Conservation (phyloP, 441 rosid genomes). For the Bruguiera hainesii region DNA sequence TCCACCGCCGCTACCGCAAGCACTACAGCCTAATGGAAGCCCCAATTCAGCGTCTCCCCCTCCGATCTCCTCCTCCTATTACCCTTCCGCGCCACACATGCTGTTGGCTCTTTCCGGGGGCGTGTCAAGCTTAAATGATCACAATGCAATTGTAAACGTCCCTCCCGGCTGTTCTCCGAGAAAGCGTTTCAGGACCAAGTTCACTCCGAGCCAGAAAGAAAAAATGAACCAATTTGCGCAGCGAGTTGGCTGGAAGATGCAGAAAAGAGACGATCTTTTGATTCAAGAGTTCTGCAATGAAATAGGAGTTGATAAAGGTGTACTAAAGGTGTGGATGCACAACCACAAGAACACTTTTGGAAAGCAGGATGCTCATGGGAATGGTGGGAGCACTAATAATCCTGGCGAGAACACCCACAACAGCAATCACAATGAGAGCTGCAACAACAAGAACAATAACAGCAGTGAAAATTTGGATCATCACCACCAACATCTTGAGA, state of each 20-base stretch:
- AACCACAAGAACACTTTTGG: constrained; percentile 73
- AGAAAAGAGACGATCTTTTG: constrained; percentile 61
- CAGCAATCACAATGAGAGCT: constrained; percentile 15
- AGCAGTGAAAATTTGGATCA: constrained; percentile 27
- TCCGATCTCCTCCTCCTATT: constrained; percentile 87
- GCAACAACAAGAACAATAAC: constrained; percentile 16
- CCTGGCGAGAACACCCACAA: constrained; percentile 18
- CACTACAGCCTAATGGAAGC: constrained; percentile 39
- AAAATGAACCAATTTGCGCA: constrained; percentile 76
- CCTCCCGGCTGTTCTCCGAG: constrained; percentile 24
- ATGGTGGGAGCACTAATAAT: constrained; percentile 4
- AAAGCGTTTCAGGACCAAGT: constrained; percentile 68
- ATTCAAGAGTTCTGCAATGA: constrained; percentile 59
- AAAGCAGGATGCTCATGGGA: constrained; percentile 31
- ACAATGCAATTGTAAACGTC: constrained; percentile 1
- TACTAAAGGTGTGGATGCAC: constrained; percentile 96
- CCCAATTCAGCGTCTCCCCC: constrained; percentile 95
- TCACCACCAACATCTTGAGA: constrained; percentile 32
- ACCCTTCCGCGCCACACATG: constrained; percentile 73
- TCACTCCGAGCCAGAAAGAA: constrained; percentile 71
- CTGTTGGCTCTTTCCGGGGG: constrained; percentile 72
- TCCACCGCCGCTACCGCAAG: constrained; percentile 23
- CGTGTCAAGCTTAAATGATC: constrained; percentile 14
- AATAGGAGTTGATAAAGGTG: constrained; percentile 62
- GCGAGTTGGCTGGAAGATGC: constrained; percentile 83